Percentiles rank a stretch among this genome's conserved stretches.
Evolutionary conservation across 1,284 basidiomycete species (phyloP).

Genomic region (Butyriboletus appendiculatus): DNA sequence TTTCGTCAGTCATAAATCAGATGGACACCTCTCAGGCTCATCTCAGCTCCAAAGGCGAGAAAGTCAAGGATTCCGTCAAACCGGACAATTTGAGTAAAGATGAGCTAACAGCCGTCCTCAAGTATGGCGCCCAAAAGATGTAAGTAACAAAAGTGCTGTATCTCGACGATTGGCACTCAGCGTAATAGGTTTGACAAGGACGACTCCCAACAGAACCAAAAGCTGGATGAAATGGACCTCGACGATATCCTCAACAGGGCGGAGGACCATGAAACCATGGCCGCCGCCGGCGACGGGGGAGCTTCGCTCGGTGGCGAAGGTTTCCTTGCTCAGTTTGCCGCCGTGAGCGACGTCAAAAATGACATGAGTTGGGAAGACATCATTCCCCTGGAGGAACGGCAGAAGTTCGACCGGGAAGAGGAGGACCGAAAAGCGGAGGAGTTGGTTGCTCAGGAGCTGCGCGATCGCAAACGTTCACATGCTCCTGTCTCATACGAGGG

Average conservation of each 20-base stretch:
- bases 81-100: slow-evolving; percentile 95
- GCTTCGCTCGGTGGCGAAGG: slow-evolving; percentile 94
- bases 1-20: slow-evolving; percentile 89
- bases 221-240: slow-evolving; percentile 98
- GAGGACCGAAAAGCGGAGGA: slow-evolving; percentile 73
- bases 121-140: slow-evolving; percentile 99
- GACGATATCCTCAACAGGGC: slow-evolving; percentile 98
- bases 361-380: slow-evolving; percentile 99
- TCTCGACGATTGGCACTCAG: slow-evolving; percentile 14
- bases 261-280: slow-evolving; percentile 95
- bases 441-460: slow-evolving; percentile 59
- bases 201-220: slow-evolving; percentile 89
- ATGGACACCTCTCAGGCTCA: slow-evolving; percentile 99
- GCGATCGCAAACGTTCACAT: slow-evolving; percentile 81
- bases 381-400: slow-evolving; percentile 92
- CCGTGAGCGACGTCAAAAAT: slow-evolving; percentile 97
- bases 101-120: slow-evolving; percentile 97
- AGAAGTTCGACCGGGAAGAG: slow-evolving; percentile 84
- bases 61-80: slow-evolving; percentile 71
- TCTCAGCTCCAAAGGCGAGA: slow-evolving; percentile 76
- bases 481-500: slow-evolving; percentile 90
- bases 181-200: slow-evolving; percentile 89
- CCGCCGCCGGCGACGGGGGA: slow-evolving; percentile 73
- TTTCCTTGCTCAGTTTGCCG: slow-evolving; percentile 95
- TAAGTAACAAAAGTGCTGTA: slow-evolving; percentile 39